These are phyloP conservation scores for Aplosporella prunicola DNA, from an alignment of 2,329 filamentous ascomycete genomes.

Conservation along the genomic window DNA sequence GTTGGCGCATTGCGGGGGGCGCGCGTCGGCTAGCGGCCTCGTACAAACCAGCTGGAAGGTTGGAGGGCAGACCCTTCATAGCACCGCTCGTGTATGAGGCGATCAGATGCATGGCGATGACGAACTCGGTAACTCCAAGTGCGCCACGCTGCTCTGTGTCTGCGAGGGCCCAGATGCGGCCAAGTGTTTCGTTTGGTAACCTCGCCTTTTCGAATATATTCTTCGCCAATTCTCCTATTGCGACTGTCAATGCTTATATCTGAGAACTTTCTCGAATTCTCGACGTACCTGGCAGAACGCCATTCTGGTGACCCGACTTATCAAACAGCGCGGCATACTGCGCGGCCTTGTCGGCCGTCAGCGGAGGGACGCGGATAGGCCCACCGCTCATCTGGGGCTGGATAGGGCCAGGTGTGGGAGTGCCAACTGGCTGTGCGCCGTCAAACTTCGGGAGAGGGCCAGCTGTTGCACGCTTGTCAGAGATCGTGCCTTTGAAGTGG, in stretches of 20 bases:
- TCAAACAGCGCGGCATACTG: constrained; percentile 90
- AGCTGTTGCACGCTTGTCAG: constrained; percentile 33
- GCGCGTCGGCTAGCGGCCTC: constrained; percentile 70
- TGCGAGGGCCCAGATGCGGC: constrained; percentile 91
- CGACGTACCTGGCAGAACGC: constrained; percentile 56
- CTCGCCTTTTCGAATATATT: constrained; percentile 91
- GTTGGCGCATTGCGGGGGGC: constrained; percentile 36
- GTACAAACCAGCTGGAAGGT: constrained; percentile 76
- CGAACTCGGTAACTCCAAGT: constrained; percentile 81
- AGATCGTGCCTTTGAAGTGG: not conserved
- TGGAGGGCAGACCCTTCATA: constrained; percentile 67
- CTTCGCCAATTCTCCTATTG: constrained; percentile 69
- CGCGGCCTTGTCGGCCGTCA: constrained; percentile 74
- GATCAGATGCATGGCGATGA: constrained; percentile 95
- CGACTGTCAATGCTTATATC: constrained; percentile 6
- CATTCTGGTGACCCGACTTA: constrained; percentile 69
- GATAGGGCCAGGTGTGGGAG: constrained; percentile 42
- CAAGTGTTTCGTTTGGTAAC: constrained; percentile 79
- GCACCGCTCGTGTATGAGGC: constrained; percentile 81
- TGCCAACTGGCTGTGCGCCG: constrained; percentile 45
- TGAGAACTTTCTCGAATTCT: not conserved
- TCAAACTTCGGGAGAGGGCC: constrained; percentile 92
- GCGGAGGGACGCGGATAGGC: constrained; percentile 76
- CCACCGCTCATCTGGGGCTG: constrained; percentile 37
- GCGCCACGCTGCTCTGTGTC: constrained; percentile 89